Percentiles rank a stretch among this genome's conserved stretches.
phyloP scores from a whole-genome alignment of 2,329 filamentous ascomycete genomes.

The Penicillium concentricum region DNA sequence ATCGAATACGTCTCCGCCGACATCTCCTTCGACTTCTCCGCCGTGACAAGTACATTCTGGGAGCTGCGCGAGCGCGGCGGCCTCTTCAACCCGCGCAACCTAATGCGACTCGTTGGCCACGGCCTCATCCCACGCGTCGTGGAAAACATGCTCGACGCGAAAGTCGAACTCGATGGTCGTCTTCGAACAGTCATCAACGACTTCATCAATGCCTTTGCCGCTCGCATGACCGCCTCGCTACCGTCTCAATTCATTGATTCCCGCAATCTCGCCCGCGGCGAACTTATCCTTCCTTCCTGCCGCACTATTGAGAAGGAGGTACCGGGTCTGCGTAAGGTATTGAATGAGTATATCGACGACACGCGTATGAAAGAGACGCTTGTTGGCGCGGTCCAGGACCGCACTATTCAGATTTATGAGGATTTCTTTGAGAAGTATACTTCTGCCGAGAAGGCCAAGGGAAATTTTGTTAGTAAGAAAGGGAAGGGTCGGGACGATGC shows the following conservation, averaged over 20 bases:
- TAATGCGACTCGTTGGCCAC: constrained; percentile 58
- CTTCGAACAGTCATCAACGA: constrained; percentile 64
- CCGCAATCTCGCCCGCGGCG: constrained; percentile 38
- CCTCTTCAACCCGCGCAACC: constrained; percentile 64
- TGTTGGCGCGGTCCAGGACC: constrained; percentile 64
- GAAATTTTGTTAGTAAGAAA: constrained; percentile 44
- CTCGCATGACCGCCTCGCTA: constrained; percentile 54
- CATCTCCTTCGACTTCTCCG: constrained; percentile 65
- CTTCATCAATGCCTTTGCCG: constrained; percentile 60
- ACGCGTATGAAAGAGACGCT: constrained; percentile 64
- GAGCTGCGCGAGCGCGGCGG: constrained; percentile 64
- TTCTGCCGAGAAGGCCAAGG: constrained; percentile 41
- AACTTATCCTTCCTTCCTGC: constrained; percentile 51
- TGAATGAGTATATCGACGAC: constrained; percentile 65
- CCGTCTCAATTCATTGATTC: constrained; percentile 42
- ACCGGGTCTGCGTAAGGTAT: constrained; percentile 53
- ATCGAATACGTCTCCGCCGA: constrained; percentile 73
- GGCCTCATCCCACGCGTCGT: constrained; percentile 64
- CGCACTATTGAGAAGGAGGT: constrained; percentile 59
- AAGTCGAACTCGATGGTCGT: constrained; percentile 64
- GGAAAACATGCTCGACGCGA: constrained; percentile 70
- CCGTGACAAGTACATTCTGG: constrained; percentile 64
- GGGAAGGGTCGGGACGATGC: constrained; percentile 62
- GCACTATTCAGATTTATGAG: constrained; percentile 62
- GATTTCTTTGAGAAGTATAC: constrained; percentile 59